phyloP scores from a whole-genome alignment of 768 basidiomycete species.

The Holtermanniella nyarrowii region DNA sequence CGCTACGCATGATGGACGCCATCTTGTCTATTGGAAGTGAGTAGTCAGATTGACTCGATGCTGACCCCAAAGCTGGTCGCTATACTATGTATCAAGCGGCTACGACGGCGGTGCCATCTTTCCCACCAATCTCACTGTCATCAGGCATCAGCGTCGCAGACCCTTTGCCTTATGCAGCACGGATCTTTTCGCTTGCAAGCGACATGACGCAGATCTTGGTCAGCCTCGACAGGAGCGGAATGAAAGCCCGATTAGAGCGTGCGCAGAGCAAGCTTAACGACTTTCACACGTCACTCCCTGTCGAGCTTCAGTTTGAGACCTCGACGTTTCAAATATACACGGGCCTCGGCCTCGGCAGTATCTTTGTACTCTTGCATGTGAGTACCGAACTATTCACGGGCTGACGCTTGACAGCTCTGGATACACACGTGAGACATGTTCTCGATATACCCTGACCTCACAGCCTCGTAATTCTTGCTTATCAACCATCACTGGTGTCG shows the following conservation, averaged over 20 bases:
- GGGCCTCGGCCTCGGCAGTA: slow-evolving; percentile 3
- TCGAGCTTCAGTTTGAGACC: slow-evolving; percentile 11
- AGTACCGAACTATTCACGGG: not conserved
- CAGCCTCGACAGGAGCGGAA: not conserved
- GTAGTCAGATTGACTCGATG: slow-evolving; percentile 2
- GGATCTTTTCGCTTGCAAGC: slow-evolving; percentile 5
- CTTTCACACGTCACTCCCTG: slow-evolving; percentile 7
- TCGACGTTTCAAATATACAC: slow-evolving; percentile 13
- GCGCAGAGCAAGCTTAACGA: slow-evolving; percentile 9
- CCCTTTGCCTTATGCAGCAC: slow-evolving; percentile 10
- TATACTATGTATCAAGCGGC: slow-evolving; percentile 4
- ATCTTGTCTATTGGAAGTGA: slow-evolving; percentile 17
- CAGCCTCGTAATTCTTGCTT: slow-evolving; percentile 5
- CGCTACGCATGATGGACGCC: slow-evolving; percentile 8
- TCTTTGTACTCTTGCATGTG: slow-evolving; percentile 15
- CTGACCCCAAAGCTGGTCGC: slow-evolving; percentile 8
- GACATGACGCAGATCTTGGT: slow-evolving; percentile 3
- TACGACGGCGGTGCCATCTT: not conserved
- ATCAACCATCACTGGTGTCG: slow-evolving; percentile 1
- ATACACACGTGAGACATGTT: slow-evolving; percentile 11
- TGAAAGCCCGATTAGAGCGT: not conserved
- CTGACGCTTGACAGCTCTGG: slow-evolving; percentile 9
- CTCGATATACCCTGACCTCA: not conserved
- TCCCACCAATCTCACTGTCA: too few relatives aligned
- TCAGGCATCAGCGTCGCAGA: slow-evolving; percentile 5